Evolutionary conservation across 148 eudicot species (phyloP).

Genomic region (Polygonum aviculare): DNA sequence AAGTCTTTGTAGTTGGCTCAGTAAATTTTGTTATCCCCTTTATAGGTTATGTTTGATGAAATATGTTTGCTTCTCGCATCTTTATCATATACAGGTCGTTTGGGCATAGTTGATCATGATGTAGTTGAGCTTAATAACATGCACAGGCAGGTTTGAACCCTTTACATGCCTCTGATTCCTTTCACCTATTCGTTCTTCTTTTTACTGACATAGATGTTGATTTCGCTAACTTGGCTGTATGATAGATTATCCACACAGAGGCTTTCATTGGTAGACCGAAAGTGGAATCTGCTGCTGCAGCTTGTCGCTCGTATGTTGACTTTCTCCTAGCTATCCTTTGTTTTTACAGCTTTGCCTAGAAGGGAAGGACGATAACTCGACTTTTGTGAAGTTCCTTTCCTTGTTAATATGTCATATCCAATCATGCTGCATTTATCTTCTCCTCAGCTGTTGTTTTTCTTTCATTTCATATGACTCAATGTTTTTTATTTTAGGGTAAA

Average conservation of each 20-base stretch:
- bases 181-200: background rate
- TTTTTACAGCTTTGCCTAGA: background rate
- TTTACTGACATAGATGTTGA: background rate
- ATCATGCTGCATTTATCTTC: background rate
- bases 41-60: background rate
- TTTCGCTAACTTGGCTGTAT: background rate
- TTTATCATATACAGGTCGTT: conserved; percentile 38
- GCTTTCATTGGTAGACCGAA: conserved; percentile 80
- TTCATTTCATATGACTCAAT: background rate
- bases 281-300: conserved; percentile 93
- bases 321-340: background rate
- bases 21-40: background rate
- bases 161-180: conserved; percentile 4
- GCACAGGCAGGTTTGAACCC: conserved; percentile 80
- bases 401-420: background rate
- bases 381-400: background rate
- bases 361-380: background rate
- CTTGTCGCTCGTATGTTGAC: conserved; percentile 77
- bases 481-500: conserved; percentile 47
- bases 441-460: background rate
- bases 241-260: conserved; percentile 84
- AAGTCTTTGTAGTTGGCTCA: background rate
- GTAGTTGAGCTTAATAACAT: conserved; percentile 96
- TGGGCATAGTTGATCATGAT: conserved; percentile 98
- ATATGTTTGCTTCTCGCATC: background rate